These are phyloP conservation scores for Boechera stricta DNA, from an alignment of 345 rosid genomes.

Conservation along the genomic window DNA sequence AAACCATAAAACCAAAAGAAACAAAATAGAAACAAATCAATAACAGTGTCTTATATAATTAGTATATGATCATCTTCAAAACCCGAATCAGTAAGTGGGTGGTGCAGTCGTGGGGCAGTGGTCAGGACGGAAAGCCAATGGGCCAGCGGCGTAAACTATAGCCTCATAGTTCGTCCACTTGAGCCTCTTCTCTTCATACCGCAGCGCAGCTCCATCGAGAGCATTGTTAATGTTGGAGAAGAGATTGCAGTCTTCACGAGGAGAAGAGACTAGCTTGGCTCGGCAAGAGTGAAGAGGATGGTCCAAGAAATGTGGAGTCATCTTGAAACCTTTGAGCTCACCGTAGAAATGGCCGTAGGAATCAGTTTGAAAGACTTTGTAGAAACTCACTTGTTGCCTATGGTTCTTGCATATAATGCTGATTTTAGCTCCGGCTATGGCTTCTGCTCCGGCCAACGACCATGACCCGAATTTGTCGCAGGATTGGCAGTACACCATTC, in stretches of 20 bases:
- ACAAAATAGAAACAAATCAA: conserved; percentile 2
- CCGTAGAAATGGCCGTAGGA: conserved; percentile 75
- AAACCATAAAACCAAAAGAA: conserved; percentile 12
- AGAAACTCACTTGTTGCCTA: conserved; percentile 58
- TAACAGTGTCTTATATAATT: conserved; percentile 2
- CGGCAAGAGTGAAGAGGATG: conserved; percentile 85
- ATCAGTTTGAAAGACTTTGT: conserved; percentile 66
- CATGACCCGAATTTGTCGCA: conserved; percentile 69
- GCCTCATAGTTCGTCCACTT: conserved; percentile 53
- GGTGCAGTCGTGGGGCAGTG: conserved; percentile 57
- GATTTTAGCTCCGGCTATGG: conserved; percentile 69
- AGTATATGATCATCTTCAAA: conserved; percentile 19
- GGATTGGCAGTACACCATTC: conserved; percentile 85
- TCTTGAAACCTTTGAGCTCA: conserved; percentile 61
- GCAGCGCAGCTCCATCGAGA: conserved; percentile 64
- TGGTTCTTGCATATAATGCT: conserved; percentile 77
- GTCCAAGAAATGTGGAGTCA: conserved; percentile 56
- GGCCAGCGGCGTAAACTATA: conserved; percentile 78
- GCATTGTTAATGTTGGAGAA: conserved; percentile 77
- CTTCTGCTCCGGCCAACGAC: conserved; percentile 71
- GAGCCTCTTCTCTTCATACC: conserved; percentile 61
- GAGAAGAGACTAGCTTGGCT: conserved; percentile 79
- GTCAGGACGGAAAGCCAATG: conserved; percentile 83
- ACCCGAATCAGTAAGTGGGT: conserved; percentile 38
- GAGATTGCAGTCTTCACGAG: conserved; percentile 65